These are phyloP conservation scores for Sporothrix protearum DNA, from an alignment of 2,329 filamentous ascomycete species.

Conservation along the genomic window DNA sequence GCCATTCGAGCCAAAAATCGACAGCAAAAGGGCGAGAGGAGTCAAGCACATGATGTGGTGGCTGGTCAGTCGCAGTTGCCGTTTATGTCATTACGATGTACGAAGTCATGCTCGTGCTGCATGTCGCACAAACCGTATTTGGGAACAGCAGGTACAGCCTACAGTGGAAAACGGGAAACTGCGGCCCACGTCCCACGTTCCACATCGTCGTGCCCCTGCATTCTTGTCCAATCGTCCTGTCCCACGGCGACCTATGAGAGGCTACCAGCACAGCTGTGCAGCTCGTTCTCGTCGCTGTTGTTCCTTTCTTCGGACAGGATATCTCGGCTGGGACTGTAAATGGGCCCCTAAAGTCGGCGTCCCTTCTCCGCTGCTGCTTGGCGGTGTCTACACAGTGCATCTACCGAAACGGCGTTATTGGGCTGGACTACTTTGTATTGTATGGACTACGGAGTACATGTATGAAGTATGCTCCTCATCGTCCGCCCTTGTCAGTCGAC, in stretches of 20 bases:
- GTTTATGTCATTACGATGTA: not conserved
- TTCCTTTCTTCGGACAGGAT: not conserved
- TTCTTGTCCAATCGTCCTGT: slow-evolving; percentile 6
- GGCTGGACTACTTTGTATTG: too few species aligned
- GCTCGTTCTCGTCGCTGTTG: not conserved
- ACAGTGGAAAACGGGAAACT: not conserved
- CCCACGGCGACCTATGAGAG: slow-evolving; percentile 19
- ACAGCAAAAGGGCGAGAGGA: not conserved
- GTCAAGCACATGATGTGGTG: not conserved
- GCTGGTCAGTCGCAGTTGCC: not conserved
- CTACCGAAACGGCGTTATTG: not conserved
- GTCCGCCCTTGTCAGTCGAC: not conserved
- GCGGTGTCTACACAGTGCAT: slow-evolving; percentile 9
- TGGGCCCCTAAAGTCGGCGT: not conserved
- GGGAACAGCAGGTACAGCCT: not conserved
- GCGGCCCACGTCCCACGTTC: not conserved
- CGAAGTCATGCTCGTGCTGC: not conserved
- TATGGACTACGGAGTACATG: too few species aligned
- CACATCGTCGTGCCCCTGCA: slow-evolving; percentile 4
- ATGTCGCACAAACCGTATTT: not conserved
- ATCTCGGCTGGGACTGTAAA: not conserved
- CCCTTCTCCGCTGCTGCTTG: not conserved
- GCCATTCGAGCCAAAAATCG: not conserved
- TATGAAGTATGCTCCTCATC: not conserved
- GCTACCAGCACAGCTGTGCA: slow-evolving; percentile 14